Evolutionary conservation across 441 rosid genomes (phyloP).

Genomic region (Caryocar brasiliense): DNA sequence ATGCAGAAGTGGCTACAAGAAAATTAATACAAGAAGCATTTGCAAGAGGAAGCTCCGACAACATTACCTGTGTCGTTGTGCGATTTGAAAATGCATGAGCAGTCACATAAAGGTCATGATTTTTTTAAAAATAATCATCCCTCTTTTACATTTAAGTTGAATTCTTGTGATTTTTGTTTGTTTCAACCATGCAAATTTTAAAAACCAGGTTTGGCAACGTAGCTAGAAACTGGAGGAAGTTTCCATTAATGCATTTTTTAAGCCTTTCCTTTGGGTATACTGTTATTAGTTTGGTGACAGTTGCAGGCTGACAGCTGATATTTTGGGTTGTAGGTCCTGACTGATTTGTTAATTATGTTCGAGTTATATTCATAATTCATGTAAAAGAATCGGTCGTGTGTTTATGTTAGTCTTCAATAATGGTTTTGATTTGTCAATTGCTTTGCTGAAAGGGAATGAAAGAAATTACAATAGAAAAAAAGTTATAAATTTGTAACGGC

Average conservation of each 20-base stretch:
- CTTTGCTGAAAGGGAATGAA: too few species aligned
- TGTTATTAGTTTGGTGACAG: background rate
- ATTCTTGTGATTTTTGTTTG: background rate
- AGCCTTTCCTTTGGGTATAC: background rate
- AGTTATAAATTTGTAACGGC: too few species aligned
- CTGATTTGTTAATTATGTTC: background rate
- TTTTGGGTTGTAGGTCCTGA: background rate
- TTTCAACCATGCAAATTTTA: background rate
- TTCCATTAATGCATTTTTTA: background rate
- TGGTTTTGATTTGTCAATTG: too few species aligned
- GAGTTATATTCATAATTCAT: background rate
- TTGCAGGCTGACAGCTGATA: constrained; percentile 1
- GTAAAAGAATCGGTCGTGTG: too few species aligned
- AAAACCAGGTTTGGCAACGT: background rate
- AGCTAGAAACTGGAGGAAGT: background rate
- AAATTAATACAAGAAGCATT: constrained; percentile 59
- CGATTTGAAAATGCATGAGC: constrained; percentile 37
- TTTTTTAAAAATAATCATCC: background rate
- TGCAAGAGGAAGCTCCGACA: constrained; percentile 64
- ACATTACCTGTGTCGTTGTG: constrained; percentile 73
- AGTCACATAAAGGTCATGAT: background rate
- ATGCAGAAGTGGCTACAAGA: constrained; percentile 62
- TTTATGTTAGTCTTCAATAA: too few species aligned
- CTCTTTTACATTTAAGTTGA: background rate
- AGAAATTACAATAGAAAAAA: too few species aligned